phyloP scores from a whole-genome alignment of 2,329 filamentous ascomycete species.

The Ophiostoma sp. region DNA sequence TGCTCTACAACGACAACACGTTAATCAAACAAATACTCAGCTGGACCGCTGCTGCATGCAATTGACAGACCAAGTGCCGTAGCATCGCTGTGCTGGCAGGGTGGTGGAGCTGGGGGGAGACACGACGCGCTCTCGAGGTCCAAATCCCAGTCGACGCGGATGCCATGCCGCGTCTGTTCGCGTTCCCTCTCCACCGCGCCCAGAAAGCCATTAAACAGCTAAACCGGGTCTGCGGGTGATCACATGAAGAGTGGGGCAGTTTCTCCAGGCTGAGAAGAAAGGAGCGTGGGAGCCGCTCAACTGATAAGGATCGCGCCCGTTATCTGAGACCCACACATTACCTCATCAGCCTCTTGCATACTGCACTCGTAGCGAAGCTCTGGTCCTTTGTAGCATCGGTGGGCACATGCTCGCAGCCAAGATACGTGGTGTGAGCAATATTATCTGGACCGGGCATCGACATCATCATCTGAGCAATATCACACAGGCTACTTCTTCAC shows the following conservation, averaged over 20 bases:
- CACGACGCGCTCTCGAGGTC: slow-evolving; percentile 20
- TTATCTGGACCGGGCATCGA: background rate
- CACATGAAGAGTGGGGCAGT: slow-evolving; percentile 16
- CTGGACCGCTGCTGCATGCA: background rate
- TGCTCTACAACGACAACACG: background rate
- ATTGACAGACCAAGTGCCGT: background rate
- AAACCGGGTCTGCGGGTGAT: slow-evolving; percentile 6
- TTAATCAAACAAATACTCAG: slow-evolving; percentile 8
- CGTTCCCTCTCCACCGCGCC: slow-evolving; percentile 12
- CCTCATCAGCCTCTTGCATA: slow-evolving; percentile 11
- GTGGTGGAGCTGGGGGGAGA: slow-evolving; percentile 1
- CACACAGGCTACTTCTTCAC: background rate
- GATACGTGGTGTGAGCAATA: slow-evolving; percentile 17
- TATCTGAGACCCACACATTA: slow-evolving; percentile 14
- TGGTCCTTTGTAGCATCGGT: background rate
- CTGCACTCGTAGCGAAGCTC: background rate
- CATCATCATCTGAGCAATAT: slow-evolving; percentile 16
- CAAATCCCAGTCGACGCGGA: slow-evolving; percentile 17
- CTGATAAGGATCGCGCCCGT: slow-evolving; percentile 3
- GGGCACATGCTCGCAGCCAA: slow-evolving; percentile 17
- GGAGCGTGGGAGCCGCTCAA: background rate
- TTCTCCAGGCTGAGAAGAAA: background rate
- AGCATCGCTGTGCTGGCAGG: background rate
- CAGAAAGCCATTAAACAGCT: background rate
- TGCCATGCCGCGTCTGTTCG: slow-evolving; percentile 23